Base-by-base conservation (phyloP, 306 rosid species). In the Senna tora region DNA sequence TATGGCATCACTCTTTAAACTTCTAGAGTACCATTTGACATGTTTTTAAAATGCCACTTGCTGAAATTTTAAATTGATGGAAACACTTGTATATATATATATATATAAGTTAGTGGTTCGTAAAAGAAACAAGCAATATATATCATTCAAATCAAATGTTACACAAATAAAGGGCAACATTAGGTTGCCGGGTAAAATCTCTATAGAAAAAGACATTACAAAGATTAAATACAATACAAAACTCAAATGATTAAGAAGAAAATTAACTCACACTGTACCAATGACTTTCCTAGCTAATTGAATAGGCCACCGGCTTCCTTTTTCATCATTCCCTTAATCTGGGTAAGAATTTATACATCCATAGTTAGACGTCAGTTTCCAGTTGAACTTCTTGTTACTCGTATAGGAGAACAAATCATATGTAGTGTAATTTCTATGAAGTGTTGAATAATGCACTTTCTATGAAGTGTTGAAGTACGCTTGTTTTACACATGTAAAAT, bases 261-360 rank as follows among this genome's bases (percentile, higher is more conserved):
- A 64, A 59, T 17, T 15, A 34, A 19, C 28, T 39, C 20, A 21
- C 20, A 21, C 8, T 12, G 21, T 75, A 15, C 4, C 49, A 15
- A 20, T 10, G 42, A 25, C 30, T 9, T 51, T 32, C 20, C 14
- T 50, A 39, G 34, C 82, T 87, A 83, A 47, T 71, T 78, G 73
- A 89, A 88, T 62, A 85, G 86, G 28, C 69, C 83, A 39, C 83
- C 89, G 52, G 68, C 84, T 84, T 76, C 96, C 53, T 64, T 79
- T 82, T 78, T 92, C 85, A 90, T 75, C 59, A 90, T 33, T 67
- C 83, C 81, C 58, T 86, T 85, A 13, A 89, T 65, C 98, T 92
- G 87, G 17, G 8, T 2, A 58, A 49, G 41, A 66, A 71, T 36
- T 17, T 17, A 55, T 71, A 45, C 17, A 32, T 14, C 32, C 36